Conservation (phyloP, 768 basidiomycete genomes). For the Galerina sulciceps region DNA sequence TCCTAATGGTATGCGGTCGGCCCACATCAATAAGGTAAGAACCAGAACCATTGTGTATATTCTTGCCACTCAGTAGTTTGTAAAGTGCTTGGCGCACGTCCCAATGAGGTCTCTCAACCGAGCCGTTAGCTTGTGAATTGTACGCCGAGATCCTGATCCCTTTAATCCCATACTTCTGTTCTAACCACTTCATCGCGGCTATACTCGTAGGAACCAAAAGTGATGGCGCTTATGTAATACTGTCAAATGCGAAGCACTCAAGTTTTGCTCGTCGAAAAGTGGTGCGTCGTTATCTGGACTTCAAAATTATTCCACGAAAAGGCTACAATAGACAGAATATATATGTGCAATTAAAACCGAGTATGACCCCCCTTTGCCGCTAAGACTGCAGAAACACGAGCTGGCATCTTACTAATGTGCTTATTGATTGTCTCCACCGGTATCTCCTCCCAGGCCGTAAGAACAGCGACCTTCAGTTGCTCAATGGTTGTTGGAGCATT, state of each 20-base stretch:
- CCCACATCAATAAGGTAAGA: slow-evolving; percentile 33
- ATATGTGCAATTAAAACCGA: too few species aligned
- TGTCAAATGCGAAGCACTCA: not conserved
- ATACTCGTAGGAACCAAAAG: not conserved
- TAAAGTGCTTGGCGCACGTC: slow-evolving; percentile 18
- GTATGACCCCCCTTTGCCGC: too few species aligned
- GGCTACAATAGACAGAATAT: not conserved
- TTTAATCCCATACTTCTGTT: slow-evolving; percentile 25
- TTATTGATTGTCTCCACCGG: too few species aligned
- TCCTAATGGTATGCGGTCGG: slow-evolving; percentile 29
- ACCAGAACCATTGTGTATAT: slow-evolving; percentile 15
- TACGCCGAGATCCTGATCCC: slow-evolving; percentile 23
- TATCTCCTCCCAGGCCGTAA: not conserved
- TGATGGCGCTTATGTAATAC: not conserved
- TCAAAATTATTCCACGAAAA: not conserved
- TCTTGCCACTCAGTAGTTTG: slow-evolving; percentile 1
- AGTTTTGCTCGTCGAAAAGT: not conserved
- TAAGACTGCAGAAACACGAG: too few species aligned
- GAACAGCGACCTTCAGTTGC: not conserved
- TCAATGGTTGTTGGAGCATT: not conserved
- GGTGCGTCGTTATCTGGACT: not conserved
- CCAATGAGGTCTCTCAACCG: slow-evolving; percentile 24
- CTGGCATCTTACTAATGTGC: too few species aligned
- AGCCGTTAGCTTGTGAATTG: slow-evolving; percentile 26
- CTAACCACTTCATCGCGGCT: slow-evolving; percentile 19